Base-by-base conservation (phyloP, 2,329 filamentous ascomycete species). In the Teratosphaeria destructans region DNA sequence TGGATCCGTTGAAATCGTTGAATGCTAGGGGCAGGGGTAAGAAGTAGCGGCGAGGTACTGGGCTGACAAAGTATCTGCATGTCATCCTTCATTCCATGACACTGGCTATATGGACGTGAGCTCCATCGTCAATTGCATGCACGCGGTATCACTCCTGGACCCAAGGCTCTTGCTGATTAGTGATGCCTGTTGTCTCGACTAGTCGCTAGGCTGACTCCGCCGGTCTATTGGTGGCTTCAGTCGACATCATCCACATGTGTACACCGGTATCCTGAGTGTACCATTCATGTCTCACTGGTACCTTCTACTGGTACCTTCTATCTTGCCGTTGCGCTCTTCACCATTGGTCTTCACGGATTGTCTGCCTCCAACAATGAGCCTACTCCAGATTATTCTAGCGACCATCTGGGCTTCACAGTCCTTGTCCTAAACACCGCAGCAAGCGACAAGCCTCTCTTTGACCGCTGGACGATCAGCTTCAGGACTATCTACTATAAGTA, bases 1-100 rank as follows among this genome's bases (percentile, higher is more conserved):
- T 83, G 57, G 90, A 97, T 78, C 92, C 93, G 6, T 77, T 96
- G 70, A 95, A 93, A 79, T 92, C 88, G 8, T 94, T 96, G 74
- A 95, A 90, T 61, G 71, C 63, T 6, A 67, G 61, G 54, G 71
- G 71, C 10, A 65, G 71, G 58, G 70, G 69, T 5, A 73, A 69
- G 64, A 72, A 72, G 62, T 72, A 56, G 37, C 14, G 11, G 52
- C 5, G 29, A 32, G 29, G 29, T 32, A 32, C 29, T 32, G 29
- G 4, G 5, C 29, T 32, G 29, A 32, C 29, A 3, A 32, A 32
- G 29, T 32, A 32, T 32, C 29, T 32, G 29, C 29, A 5, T 32
- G 7, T 32, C 5, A 32, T 32, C 3, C 5, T 32, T 32, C 2
- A 7, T 3, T 32, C 29, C 29, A 32, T 32, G 3, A 7, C 7